phyloP scores from a whole-genome alignment of 2,329 filamentous ascomycete genomes.

The Penicillium sp. region DNA sequence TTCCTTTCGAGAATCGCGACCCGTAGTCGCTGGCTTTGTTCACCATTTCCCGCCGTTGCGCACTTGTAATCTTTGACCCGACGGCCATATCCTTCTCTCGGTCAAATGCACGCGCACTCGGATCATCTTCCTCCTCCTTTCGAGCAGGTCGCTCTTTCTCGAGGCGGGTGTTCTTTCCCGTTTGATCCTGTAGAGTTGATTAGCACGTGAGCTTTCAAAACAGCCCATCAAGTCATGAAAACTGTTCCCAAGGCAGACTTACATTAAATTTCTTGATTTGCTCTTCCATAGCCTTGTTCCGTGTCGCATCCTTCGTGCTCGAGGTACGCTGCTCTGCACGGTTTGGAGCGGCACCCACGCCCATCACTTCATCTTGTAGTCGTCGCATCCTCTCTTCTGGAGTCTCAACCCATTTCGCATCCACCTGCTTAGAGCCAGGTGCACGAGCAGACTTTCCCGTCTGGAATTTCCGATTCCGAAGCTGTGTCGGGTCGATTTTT shows the following conservation, averaged over 20 bases:
- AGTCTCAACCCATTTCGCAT: constrained; percentile 86
- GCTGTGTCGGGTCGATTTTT: constrained; percentile 80
- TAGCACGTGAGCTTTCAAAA: neutral
- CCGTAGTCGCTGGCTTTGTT: constrained; percentile 81
- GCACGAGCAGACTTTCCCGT: constrained; percentile 65
- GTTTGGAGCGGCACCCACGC: constrained; percentile 57
- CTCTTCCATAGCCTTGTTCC: constrained; percentile 40
- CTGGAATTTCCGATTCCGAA: constrained; percentile 82
- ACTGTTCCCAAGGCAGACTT: constrained; percentile 30
- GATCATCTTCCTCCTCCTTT: constrained; percentile 81
- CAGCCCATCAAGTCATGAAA: neutral
- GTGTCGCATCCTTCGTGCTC: constrained; percentile 4
- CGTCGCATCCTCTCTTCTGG: constrained; percentile 84
- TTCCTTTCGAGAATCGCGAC: constrained; percentile 78
- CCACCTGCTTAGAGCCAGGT: constrained; percentile 44
- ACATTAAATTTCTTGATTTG: constrained; percentile 65
- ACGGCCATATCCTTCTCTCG: constrained; percentile 91
- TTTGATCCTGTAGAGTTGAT: constrained; percentile 46
- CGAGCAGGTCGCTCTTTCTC: constrained; percentile 60
- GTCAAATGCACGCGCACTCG: constrained; percentile 87
- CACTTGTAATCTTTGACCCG: constrained; percentile 71
- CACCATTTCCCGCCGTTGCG: constrained; percentile 78
- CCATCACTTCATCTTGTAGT: constrained; percentile 81
- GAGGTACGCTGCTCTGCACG: constrained; percentile 17
- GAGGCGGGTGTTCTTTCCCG: constrained; percentile 53